Conservation (phyloP, 495 filamentous ascomycete genomes). For the Penicillium pulvis region DNA sequence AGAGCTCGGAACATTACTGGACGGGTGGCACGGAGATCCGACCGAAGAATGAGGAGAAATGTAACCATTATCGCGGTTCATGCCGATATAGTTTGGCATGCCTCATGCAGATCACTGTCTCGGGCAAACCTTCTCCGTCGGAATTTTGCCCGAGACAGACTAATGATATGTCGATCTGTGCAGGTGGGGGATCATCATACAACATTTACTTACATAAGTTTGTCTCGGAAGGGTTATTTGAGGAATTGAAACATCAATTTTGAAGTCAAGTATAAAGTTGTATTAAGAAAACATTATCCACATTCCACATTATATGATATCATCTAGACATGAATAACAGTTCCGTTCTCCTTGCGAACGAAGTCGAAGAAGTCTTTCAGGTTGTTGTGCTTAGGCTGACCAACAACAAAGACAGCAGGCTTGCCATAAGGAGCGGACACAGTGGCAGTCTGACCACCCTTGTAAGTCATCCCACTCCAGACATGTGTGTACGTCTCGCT, state of each 20-base stretch:
- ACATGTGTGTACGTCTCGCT: constrained; percentile 25
- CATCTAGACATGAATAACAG: constrained; percentile 17
- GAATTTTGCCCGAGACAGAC: constrained; percentile 14
- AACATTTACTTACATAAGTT: neutral
- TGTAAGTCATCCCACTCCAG: constrained; percentile 23
- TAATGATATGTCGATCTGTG: neutral
- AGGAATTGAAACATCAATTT: too few relatives aligned
- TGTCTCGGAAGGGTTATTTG: neutral
- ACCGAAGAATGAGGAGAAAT: constrained; percentile 20
- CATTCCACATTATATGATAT: neutral
- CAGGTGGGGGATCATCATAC: neutral
- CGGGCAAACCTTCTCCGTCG: constrained; percentile 2
- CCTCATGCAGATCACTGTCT: neutral
- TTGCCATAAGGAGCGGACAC: constrained; percentile 26
- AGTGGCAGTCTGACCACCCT: constrained; percentile 19
- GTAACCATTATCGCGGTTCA: constrained; percentile 14
- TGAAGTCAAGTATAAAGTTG: too few relatives aligned
- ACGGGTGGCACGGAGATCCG: neutral
- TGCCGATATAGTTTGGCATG: constrained; percentile 7
- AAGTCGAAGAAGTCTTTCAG: constrained; percentile 26
- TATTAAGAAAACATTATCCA: neutral
- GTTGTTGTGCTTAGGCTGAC: constrained; percentile 19
- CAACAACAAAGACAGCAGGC: constrained; percentile 28
- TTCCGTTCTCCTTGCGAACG: constrained; percentile 22
- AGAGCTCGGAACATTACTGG: neutral